Base-by-base conservation (phyloP, 2,329 filamentous ascomycete genomes). In the Leptographium galeiforme region DNA sequence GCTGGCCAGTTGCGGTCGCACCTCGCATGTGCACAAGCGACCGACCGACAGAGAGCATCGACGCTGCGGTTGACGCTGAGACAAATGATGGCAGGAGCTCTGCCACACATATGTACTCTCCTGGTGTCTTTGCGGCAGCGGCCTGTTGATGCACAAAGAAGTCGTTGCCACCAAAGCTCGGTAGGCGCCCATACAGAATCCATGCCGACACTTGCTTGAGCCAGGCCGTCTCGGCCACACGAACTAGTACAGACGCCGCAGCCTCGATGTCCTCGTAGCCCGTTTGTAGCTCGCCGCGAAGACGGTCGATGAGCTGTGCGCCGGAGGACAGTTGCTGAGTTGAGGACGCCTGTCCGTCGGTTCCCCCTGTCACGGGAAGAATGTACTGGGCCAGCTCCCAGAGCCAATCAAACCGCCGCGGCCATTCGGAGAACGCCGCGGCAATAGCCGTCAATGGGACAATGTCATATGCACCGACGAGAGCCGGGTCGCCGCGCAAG, bases 391-490 rank as follows among this genome's bases (percentile, higher is more conserved):
- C 77, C 48, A 90, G 70, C 36, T 81, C 76, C 82, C 85, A 87
- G 19, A 96, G 75, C 89, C 91, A 97, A 61, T 90, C 84, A 73
- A 97, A 78, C 39, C 83, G 76, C 61, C 88, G 78, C 48, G 78
- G 85, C 91, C 91, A 97, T 45, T 79, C 84, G n/a, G 85, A 82
- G 62, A 97, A 96, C 63, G 93, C 85, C 6, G 78, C 79, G 33
- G 95, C 82, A 19, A 97, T 77, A 2, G 84, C 84, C 50, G 93
- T 94, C 60, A 98, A 70, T 3, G 93, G 91, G 25, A 97, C 91
- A 57, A 95, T 94, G 57, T 91, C 85, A 66, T 96, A 95, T 1
- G 87, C 91, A 44, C 91, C 91, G 1, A 97, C 91, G 55, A 87
- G 79, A 8, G 74, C 79, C 2, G 89, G 77, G 70, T 96, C 89